A percentile compares a stretch with the other conserved stretches of the same genome.
Evolutionary conservation across 192 early-diverging fungal genomes (phyloP).

Genomic region (Backusella liffmaniae): DNA sequence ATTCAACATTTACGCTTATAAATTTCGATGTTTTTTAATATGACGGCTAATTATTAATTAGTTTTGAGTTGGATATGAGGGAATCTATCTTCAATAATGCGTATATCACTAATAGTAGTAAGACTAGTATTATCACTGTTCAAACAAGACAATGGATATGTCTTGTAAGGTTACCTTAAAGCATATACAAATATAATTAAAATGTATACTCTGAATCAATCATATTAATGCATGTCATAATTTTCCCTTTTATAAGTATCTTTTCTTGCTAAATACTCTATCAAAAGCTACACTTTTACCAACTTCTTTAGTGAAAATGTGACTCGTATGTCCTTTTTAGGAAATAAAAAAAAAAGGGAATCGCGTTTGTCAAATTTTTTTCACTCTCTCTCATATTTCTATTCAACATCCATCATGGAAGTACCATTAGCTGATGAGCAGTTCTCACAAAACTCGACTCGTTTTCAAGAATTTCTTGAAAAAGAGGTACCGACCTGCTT

Average conservation of each 20-base stretch:
- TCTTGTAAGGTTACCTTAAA: not conserved
- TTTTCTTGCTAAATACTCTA: not conserved
- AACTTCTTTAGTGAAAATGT: not conserved
- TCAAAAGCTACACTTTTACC: not conserved
- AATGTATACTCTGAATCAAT: too few relatives aligned
- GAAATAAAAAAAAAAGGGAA: not conserved
- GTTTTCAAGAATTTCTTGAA: constrained; percentile 5
- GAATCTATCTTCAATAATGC: not conserved
- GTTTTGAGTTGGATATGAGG: not conserved
- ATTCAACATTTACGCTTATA: not conserved
- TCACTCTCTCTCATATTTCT: not conserved
- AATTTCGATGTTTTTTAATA: not conserved
- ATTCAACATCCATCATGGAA: not conserved
- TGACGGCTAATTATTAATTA: not conserved
- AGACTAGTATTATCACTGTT: too few relatives aligned
- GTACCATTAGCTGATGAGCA: not conserved
- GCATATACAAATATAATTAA: too few relatives aligned
- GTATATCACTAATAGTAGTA: too few relatives aligned
- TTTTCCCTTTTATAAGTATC: not conserved
- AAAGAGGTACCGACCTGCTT: not conserved
- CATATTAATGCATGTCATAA: too few relatives aligned
- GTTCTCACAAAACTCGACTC: constrained; percentile 3
- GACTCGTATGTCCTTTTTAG: not conserved
- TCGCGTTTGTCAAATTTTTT: constrained; percentile 9
- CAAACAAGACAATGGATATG: too few relatives aligned